These are phyloP conservation scores for Epichloe uncinata DNA, from an alignment of 2,329 filamentous ascomycete genomes.

Conservation along the genomic window DNA sequence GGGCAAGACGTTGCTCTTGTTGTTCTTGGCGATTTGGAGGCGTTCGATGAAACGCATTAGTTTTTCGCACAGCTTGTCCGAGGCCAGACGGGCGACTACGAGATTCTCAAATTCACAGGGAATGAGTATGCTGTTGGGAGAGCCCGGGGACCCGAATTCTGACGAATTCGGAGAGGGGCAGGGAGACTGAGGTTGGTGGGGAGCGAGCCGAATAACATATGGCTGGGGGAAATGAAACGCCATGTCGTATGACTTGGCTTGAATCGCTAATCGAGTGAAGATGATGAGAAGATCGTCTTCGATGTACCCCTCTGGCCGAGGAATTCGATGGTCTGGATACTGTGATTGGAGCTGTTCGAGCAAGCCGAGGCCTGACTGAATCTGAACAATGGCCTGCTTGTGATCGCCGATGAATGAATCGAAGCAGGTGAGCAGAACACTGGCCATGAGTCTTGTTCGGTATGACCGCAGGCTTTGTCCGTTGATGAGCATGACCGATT, in stretches of 20 bases:
- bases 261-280: conserved; percentile 49
- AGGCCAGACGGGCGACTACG: conserved; percentile 41
- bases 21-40: conserved; percentile 32
- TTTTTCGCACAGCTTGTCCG: conserved; percentile 42
- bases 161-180: conserved; percentile 25
- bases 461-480: conserved; percentile 31
- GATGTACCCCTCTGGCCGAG: conserved; percentile 29
- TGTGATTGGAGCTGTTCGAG: conserved; percentile 33
- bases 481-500: conserved; percentile 32
- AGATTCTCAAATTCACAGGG: conserved; percentile 31
- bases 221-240: conserved; percentile 55
- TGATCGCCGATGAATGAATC: conserved; percentile 55
- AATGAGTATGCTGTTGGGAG: conserved; percentile 10
- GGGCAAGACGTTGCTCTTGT: conserved; percentile 40
- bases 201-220: conserved; percentile 37
- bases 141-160: conserved; percentile 5
- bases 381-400: conserved; percentile 46
- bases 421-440: conserved; percentile 53
- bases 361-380: conserved; percentile 43
- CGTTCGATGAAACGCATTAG: conserved; percentile 46
- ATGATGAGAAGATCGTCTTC: conserved; percentile 49
- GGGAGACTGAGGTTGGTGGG: conserved; percentile 16
- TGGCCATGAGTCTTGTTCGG: conserved; percentile 48
- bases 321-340: conserved; percentile 4
- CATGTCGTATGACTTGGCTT: conserved; percentile 56